Evolutionary conservation across 371 early-diverging fungal species (phyloP), one percentile per base, ranked within the genome.

Genomic region (Umbelopsis sp.): DNA sequence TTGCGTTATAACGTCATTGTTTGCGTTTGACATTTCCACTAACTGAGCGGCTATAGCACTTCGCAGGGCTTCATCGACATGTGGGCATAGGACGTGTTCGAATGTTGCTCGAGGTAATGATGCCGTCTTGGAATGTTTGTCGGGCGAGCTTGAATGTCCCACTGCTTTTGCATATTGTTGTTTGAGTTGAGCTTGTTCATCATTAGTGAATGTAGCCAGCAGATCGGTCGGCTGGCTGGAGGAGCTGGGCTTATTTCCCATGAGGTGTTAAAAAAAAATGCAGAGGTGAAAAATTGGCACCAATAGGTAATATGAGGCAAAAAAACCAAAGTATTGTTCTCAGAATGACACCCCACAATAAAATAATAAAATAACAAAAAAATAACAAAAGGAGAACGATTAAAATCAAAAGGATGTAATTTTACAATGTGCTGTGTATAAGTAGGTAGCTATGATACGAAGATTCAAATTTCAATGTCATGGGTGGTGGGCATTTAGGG

Each of bases 241-340:
- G 63, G 62, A 53, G 41, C 73, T 73, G 37, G 64, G 66, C 62
- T 70, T 62, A 65, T 70, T 73, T 9, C 73, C 73, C 73, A 73
- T 73, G 50, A 12, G 32, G 45, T 16, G 5, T 10, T 32, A 29
- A 63, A 51, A 63, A 63, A 9, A 63, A 37, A 48, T 6, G 48
- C 48, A 48, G 48, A 16, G 20, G 20, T 7, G 11, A n/a, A 16
- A n/a, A 48, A 48, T 12, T n/a, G 22, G 22, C 22, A 41, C 12
- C 41, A 41, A 48, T 12, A 48, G 48, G 16, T 48, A 20, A 48
- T 48, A 18, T 20, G 48, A 22, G 5, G 7, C 48, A 48, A 41
- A 41, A 41, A 1, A 1, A 41, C 41, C 41, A 22, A 22, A 22
- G 22, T 41, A 41, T 41, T 41, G 41, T 41, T 7, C 12, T 41